Evolutionary conservation across 495 filamentous ascomycete species (phyloP).

Genomic region (Aspergillus egyptiacus): DNA sequence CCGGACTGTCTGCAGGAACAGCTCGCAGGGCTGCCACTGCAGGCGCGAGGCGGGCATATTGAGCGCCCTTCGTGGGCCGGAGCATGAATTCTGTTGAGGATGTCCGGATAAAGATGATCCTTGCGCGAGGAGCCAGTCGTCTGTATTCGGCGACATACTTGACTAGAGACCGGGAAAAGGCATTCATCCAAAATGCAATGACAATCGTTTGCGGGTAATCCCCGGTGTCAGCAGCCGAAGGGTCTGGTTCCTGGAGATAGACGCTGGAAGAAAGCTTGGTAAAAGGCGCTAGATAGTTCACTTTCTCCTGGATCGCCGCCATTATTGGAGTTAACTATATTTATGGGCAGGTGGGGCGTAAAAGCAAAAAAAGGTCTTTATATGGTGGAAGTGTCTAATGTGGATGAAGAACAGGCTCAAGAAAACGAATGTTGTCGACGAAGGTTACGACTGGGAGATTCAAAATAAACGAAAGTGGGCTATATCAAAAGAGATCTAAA

Average conservation of each 20-base stretch:
- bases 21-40: constrained; percentile 33
- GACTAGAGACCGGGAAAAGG: constrained; percentile 29
- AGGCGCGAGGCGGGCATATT: constrained; percentile 28
- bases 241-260: constrained; percentile 28
- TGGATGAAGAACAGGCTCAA: too few relatives aligned
- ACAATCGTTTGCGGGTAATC: constrained; percentile 26
- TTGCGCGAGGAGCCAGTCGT: constrained; percentile 29
- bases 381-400: too few relatives aligned
- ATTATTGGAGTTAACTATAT: neutral
- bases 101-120: constrained; percentile 37
- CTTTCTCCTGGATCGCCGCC: neutral
- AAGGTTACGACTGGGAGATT: too few relatives aligned
- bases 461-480: too few relatives aligned
- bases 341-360: too few relatives aligned
- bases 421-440: too few relatives aligned
- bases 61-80: constrained; percentile 20
- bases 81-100: constrained; percentile 34
- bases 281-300: constrained; percentile 16
- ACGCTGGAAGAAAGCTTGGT: constrained; percentile 29
- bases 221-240: neutral
- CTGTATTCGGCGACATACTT: constrained; percentile 38
- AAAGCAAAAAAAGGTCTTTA: too few relatives aligned
- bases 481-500: too few relatives aligned
- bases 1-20: constrained; percentile 20
- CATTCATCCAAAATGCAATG: constrained; percentile 44